These are phyloP conservation scores for Hordeum marinum DNA, from an alignment of 176 grass and related monocot species.

Conservation along the genomic window DNA sequence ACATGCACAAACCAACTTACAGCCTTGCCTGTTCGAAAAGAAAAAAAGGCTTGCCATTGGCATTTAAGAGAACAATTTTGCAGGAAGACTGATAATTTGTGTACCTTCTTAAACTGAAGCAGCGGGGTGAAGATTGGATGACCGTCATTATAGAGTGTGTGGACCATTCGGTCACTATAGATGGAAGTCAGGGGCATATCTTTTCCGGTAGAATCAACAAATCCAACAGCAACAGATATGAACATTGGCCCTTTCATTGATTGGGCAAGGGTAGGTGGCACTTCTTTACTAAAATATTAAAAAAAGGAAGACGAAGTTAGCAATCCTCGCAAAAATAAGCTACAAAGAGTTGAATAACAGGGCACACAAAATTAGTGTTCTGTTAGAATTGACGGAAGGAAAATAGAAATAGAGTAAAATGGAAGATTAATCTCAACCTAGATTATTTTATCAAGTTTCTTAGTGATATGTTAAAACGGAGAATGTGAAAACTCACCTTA, in stretches of 20 bases:
- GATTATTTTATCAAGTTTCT: not conserved
- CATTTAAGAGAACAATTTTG: not conserved
- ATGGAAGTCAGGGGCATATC: constrained; percentile 78
- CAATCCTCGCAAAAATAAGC: not conserved
- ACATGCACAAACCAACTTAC: not conserved
- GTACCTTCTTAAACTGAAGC: constrained; percentile 88
- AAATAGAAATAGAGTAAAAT: not conserved
- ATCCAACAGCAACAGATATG: constrained; percentile 79
- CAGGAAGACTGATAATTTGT: constrained; percentile 6
- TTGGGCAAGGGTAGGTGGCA: constrained; percentile 80
- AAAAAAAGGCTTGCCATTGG: not conserved
- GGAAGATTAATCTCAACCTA: not conserved
- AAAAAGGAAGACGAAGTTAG: constrained; percentile 6
- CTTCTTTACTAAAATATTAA: constrained; percentile 67
- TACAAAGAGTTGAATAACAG: not conserved
- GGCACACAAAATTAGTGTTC: not conserved
- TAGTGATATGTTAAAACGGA: not conserved
- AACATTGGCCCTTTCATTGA: constrained; percentile 80
- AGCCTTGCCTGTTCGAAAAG: not conserved
- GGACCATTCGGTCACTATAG: constrained; percentile 57
- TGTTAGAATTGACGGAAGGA: not conserved
- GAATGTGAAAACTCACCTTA: constrained; percentile 49
- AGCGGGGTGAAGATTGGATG: constrained; percentile 68
- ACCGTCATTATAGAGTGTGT: constrained; percentile 40
- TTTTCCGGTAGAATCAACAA: constrained; percentile 84